Base-by-base conservation (phyloP, 2,329 filamentous ascomycete species). In the Talaromyces pinophilus region DNA sequence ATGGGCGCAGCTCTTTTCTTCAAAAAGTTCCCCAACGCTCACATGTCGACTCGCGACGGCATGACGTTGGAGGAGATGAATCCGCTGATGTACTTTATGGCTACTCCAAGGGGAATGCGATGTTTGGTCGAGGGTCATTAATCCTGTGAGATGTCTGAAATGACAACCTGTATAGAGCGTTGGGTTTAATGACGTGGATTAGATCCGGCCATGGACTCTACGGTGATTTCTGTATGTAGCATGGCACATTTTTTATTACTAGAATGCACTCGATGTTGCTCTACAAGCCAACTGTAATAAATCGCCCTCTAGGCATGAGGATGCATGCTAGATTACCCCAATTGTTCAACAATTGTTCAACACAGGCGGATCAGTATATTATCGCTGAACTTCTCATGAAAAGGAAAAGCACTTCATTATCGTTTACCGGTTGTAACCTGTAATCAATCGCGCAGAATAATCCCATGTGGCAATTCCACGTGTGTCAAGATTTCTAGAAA, bases 1-100 rank as follows among this genome's bases (percentile, higher is more conserved):
- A 79, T 85, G 40, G 82, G 79, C 0, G 76, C 80, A 0, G 82
- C 83, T 0, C 77, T 80, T 13, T 84, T 88, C 72, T 85, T 86
- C 70, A 75, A 79, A 0, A 59, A 59, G 30, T 65, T 61, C 33
- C 57, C 57, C 19, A 55, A 60, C 6, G 63, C 63, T 5, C 25
- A 35, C 2, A 38, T 65, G 30, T 62, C 44, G 11, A 62, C 63
- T 30, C 28, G 35, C 3, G 57, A 65, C 13, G 44, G 57, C 22
- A 65, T 62, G 57, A 48, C 52, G 6, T 74, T 80, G 44, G 74
- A 78, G 67, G 77, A 70, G 17, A 80, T 81, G 78, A 76, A 77
- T 61, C 72, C 79, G 66, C 76, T 78, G 65, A 81, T 81, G 65
- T 80, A 78, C 70, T 81, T 81, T 63, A 70, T 81, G 62, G 78